Evolutionary conservation across 2,329 filamentous ascomycete species (phyloP), one percentile per base, ranked within the genome.

Genomic region (Colletotrichum tropicale): DNA sequence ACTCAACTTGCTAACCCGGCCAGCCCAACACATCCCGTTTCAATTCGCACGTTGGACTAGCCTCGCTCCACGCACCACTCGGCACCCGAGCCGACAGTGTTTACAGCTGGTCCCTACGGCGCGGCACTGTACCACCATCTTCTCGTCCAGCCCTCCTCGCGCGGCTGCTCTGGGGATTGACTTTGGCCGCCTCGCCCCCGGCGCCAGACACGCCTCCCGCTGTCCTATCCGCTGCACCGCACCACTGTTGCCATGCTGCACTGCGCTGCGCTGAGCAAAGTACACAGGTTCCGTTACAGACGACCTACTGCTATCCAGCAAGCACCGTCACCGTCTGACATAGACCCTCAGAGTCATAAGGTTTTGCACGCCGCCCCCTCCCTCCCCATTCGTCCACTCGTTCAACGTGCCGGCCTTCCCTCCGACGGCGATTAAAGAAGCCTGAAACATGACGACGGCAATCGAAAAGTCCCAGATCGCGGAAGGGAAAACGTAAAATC

Each of bases 401-500:
- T 7, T 24, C 5, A 58, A 4, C 26, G 38, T 16, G 34, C 12
- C 73, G 56, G 70, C 64, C 9, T 72, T 75, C 32, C 24, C 28
- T 26, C 70, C 70, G 70, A 21, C 69, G 56, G 70, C 64, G 56
- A 75, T 60, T 62, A 62, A 48, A 34, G 24, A 60, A 28, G 56
- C 48, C 70, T 72, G 70, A 75, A 75, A 72, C 69, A 62, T 48
- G 62, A 34, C 36, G 56, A 58, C 62, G 69, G 56, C 64, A 75
- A 75, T 52, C 64, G 64, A 58, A 58, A 58, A 73, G 64, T 58
- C 61, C 61, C 30, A 61, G 28, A 55, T 61, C 58, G 30, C 18
- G 28, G 9, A 61, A 61, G 30, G 26, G 30, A 34, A 61, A 61
- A 34, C 28, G 18, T 32, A 61, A 34, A 61, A n/a, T 61, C 28